Percentiles rank a stretch among this genome's conserved stretches.
Evolutionary conservation across 805 yeast species (phyloP).

Genomic region (Hermanozyma aechmeae): DNA sequence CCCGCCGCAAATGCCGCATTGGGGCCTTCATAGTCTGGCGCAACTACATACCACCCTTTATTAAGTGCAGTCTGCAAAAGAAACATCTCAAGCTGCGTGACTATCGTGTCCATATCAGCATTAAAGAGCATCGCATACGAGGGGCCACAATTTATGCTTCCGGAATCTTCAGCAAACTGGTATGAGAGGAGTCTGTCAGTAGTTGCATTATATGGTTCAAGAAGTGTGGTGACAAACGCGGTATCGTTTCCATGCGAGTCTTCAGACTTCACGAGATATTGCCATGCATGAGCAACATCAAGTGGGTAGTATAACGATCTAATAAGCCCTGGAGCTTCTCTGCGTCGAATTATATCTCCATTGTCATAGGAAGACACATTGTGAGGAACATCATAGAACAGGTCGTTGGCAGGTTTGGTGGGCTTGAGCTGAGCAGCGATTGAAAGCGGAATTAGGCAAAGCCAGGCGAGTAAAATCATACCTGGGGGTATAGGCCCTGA

Average conservation of each 20-base stretch:
- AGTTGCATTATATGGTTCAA: conserved; percentile 21
- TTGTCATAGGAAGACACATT: too few relatives aligned
- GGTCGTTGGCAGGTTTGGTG: too few relatives aligned
- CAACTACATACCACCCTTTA: conserved; percentile 24
- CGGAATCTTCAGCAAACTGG: conserved; percentile 21
- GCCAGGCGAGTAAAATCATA: too few relatives aligned
- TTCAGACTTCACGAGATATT: conserved; percentile 6
- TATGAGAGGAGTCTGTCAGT: conserved; percentile 16
- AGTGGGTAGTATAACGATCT: too few relatives aligned
- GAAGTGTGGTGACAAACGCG: conserved; percentile 17
- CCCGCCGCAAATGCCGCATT: conserved; percentile 24
- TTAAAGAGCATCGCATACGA: conserved; percentile 12
- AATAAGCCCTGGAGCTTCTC: too few relatives aligned
- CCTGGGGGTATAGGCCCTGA: too few relatives aligned
- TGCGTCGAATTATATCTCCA: too few relatives aligned
- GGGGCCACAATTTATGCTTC: conserved; percentile 17
- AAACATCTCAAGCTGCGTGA: conserved; percentile 9
- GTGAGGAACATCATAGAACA: too few relatives aligned
- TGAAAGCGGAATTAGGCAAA: too few relatives aligned
- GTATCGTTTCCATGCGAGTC: conserved; percentile 18
- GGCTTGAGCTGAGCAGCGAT: too few relatives aligned
- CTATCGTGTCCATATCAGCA: conserved; percentile 4
- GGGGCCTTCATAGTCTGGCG: conserved; percentile 28
- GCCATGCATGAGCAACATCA: too few relatives aligned
- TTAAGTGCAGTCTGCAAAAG: conserved; percentile 8